Conservation (phyloP, 2,329 filamentous ascomycete genomes). For the Colletotrichum sp. region DNA sequence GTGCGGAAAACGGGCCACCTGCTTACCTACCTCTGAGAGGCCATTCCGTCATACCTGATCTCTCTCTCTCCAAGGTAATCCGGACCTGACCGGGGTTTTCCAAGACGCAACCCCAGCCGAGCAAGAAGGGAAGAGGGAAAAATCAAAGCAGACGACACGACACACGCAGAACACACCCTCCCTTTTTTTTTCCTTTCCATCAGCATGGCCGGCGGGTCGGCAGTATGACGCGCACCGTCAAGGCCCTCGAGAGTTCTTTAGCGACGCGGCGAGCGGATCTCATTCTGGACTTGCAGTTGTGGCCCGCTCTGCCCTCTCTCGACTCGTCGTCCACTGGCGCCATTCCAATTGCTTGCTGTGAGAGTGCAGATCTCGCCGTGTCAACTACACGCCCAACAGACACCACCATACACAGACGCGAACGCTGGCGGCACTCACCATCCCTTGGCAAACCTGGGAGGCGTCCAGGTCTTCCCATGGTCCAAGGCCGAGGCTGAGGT, state of each 20-base stretch:
- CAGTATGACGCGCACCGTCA: slow-evolving; percentile 14
- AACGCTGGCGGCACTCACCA: not conserved
- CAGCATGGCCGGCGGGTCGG: slow-evolving; percentile 18
- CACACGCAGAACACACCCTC: too few species aligned
- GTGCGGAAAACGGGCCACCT: too few species aligned
- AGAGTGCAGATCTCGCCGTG: slow-evolving; percentile 2
- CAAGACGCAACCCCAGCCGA: too few species aligned
- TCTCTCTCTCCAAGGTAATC: too few species aligned
- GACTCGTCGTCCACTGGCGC: slow-evolving; percentile 18
- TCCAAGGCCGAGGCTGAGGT: not conserved
- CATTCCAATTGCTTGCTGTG: not conserved
- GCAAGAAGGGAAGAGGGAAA: too few species aligned
- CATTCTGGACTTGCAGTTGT: not conserved
- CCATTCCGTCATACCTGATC: too few species aligned
- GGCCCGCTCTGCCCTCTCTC: slow-evolving; percentile 19
- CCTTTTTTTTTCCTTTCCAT: too few species aligned
- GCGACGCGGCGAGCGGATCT: slow-evolving; percentile 17
- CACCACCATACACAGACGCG: not conserved
- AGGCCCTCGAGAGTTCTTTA: slow-evolving; percentile 3
- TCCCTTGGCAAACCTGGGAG: not conserved
- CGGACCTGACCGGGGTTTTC: too few species aligned
- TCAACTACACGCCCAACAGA: not conserved
- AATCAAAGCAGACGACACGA: too few species aligned
- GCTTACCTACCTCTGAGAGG: too few species aligned
- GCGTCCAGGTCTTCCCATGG: not conserved